Evolutionary conservation across 1,284 basidiomycete genomes (phyloP).

Genomic region (Apiotrichum siamense): DNA sequence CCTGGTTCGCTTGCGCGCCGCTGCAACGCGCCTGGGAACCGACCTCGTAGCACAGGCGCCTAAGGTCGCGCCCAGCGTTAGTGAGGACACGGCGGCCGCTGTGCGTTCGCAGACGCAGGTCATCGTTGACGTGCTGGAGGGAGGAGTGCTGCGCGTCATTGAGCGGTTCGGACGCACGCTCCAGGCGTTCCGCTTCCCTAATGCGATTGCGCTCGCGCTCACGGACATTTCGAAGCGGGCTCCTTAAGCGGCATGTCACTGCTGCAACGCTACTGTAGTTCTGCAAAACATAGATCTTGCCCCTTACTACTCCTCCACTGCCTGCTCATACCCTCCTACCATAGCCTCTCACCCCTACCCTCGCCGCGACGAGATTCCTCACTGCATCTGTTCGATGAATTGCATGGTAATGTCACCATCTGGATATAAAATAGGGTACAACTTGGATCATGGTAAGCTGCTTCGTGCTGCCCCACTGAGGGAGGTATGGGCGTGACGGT

Average conservation of each 20-base stretch:
- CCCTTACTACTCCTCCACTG: background rate
- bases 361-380: background rate
- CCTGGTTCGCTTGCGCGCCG: constrained; percentile 30
- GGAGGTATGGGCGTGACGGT: no score
- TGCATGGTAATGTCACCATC: constrained; percentile 10
- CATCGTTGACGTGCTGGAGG: constrained; percentile 20
- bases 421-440: background rate
- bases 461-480: no score
- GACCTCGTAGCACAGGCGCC: constrained; percentile 19
- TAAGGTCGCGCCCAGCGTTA: constrained; percentile 10
- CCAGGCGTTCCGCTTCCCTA: constrained; percentile 36
- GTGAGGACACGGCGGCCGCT: constrained; percentile 8
- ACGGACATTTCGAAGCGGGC: constrained; percentile 26
- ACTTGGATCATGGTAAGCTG: no score
- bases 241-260: background rate
- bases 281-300: background rate
- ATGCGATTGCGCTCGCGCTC: constrained; percentile 25
- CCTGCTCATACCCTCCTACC: background rate
- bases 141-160: constrained; percentile 24
- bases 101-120: constrained; percentile 2
- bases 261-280: no score
- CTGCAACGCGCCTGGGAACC: constrained; percentile 19
- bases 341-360: background rate
- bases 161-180: constrained; percentile 34
- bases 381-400: constrained; percentile 9